Evolutionary conservation across 768 basidiomycete genomes (phyloP).

Genomic region (Cystofilobasidium macerans): DNA sequence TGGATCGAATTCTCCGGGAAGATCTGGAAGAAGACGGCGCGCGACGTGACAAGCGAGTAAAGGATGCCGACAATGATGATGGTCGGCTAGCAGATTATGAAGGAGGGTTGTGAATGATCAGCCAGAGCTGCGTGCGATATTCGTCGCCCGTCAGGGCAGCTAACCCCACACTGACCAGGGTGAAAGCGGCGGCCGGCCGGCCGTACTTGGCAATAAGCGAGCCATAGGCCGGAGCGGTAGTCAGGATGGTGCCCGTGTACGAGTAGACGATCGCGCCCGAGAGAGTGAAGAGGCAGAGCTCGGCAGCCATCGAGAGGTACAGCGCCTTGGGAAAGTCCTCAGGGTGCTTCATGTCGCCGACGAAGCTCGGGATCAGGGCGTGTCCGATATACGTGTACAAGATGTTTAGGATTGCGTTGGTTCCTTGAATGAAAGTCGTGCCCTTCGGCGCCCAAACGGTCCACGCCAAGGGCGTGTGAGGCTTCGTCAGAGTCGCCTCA

Average conservation of each 20-base stretch:
- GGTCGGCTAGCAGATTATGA: no score
- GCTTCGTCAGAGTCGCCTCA: slow-evolving; percentile 11
- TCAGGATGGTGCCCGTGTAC: slow-evolving; percentile 26
- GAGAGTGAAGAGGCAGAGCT: slow-evolving; percentile 30
- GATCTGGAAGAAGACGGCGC: slow-evolving; percentile 33
- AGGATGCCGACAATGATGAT: slow-evolving; percentile 30
- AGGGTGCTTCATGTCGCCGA: slow-evolving; percentile 30
- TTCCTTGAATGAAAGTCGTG: slow-evolving; percentile 29
- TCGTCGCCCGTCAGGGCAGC: no score
- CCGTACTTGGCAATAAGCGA: slow-evolving; percentile 27
- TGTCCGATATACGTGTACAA: slow-evolving; percentile 22
- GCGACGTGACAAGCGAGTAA: slow-evolving; percentile 25
- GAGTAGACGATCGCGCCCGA: slow-evolving; percentile 30
- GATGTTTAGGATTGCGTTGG: not conserved
- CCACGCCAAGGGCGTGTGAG: slow-evolving; percentile 23
- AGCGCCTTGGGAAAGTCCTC: slow-evolving; percentile 30
- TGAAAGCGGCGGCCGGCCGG: slow-evolving; percentile 28
- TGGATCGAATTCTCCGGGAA: slow-evolving; percentile 30
- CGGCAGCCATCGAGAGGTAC: slow-evolving; percentile 30
- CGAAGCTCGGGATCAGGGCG: slow-evolving; percentile 30
- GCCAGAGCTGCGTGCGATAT: no score
- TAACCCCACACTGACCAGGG: no score
- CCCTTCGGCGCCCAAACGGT: slow-evolving; percentile 31
- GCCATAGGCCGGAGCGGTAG: slow-evolving; percentile 29
- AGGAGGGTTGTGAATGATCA: no score